Evolutionary conservation across 352 stramenopile genomes (phyloP).

Genomic region (Pythium rhizo-oryzae): DNA sequence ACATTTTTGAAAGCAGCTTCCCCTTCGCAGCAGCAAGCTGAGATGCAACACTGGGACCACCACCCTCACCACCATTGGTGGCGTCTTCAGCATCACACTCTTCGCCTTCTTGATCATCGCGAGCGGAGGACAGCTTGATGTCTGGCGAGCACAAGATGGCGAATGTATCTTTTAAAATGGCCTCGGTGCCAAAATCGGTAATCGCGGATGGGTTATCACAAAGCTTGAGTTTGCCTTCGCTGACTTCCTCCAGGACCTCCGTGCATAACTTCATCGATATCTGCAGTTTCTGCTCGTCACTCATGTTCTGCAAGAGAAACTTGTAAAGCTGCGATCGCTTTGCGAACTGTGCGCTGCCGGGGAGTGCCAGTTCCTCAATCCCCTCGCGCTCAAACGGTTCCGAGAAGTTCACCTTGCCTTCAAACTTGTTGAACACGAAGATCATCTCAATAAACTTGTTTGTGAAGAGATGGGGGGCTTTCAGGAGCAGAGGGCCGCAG

Average conservation of each 20-base stretch:
- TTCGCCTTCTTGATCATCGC: slow-evolving; percentile 58
- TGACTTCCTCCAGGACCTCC: slow-evolving; percentile 92
- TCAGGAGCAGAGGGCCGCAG: slow-evolving; percentile 88
- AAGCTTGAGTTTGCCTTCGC: slow-evolving; percentile 75
- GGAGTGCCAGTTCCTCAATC: slow-evolving; percentile 61
- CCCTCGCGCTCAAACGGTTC: slow-evolving; percentile 69
- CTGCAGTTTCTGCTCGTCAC: slow-evolving; percentile 96
- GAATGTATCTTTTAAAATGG: slow-evolving; percentile 86
- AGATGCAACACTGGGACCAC: slow-evolving; percentile 43
- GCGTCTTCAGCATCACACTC: slow-evolving; percentile 67
- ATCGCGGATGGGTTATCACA: slow-evolving; percentile 78
- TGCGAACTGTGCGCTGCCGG: slow-evolving; percentile 53
- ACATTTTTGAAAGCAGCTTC: slow-evolving; percentile 95
- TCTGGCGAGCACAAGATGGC: slow-evolving; percentile 85
- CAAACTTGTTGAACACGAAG: slow-evolving; percentile 94
- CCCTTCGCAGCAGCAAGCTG: slow-evolving; percentile 91
- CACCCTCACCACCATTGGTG: slow-evolving; percentile 36
- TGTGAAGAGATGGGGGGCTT: slow-evolving; percentile 94
- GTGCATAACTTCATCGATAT: slow-evolving; percentile 95
- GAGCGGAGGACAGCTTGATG: slow-evolving; percentile 79
- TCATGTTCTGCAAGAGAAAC: slow-evolving; percentile 94
- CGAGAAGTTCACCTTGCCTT: slow-evolving; percentile 63
- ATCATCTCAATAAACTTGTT: slow-evolving; percentile 98
- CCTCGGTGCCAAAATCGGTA: slow-evolving; percentile 86
- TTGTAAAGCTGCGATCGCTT: slow-evolving; percentile 92